phyloP scores from a whole-genome alignment of 1,284 basidiomycete genomes.

The Coriolopsis trogii region DNA sequence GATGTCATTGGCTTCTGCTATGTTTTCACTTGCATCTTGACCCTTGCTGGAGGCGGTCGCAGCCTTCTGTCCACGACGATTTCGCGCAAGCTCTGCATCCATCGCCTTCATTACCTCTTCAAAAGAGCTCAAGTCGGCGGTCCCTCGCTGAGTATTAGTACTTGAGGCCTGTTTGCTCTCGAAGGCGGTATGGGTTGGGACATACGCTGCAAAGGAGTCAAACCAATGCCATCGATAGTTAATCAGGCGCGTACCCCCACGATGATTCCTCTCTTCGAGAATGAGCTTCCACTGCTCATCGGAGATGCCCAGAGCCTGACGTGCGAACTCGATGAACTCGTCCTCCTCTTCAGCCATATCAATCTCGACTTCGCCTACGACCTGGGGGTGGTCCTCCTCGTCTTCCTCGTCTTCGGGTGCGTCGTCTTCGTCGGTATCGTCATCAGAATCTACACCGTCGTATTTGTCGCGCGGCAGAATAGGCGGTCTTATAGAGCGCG shows the following conservation, averaged over 20 bases:
- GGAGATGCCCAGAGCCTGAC: slow-evolving; percentile 84
- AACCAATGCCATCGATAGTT: not conserved
- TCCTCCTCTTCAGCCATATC: slow-evolving; percentile 90
- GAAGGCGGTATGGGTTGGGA: slow-evolving; percentile 51
- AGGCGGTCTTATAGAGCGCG: slow-evolving; percentile 65
- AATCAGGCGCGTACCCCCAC: slow-evolving; percentile 65
- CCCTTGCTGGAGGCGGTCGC: not conserved
- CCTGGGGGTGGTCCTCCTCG: slow-evolving; percentile 77
- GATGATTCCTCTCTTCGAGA: slow-evolving; percentile 67
- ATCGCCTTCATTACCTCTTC: slow-evolving; percentile 95
- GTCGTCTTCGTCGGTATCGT: slow-evolving; percentile 72
- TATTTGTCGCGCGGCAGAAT: slow-evolving; percentile 78
- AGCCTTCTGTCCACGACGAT: slow-evolving; percentile 32
- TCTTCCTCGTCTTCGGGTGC: slow-evolving; percentile 58
- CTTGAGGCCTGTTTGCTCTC: slow-evolving; percentile 14
- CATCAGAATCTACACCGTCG: slow-evolving; percentile 86
- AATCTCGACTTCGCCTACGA: slow-evolving; percentile 81
- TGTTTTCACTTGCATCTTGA: slow-evolving; percentile 39
- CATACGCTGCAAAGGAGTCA: slow-evolving; percentile 54
- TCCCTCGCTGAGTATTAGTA: not conserved
- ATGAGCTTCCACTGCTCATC: slow-evolving; percentile 87
- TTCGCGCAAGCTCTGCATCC: slow-evolving; percentile 76
- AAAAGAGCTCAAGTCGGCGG: slow-evolving; percentile 77
- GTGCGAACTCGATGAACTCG: slow-evolving; percentile 91
- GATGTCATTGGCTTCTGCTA: slow-evolving; percentile 46